phyloP scores from a whole-genome alignment of 169 alveolate genomes.

The Eimeria zaria region DNA sequence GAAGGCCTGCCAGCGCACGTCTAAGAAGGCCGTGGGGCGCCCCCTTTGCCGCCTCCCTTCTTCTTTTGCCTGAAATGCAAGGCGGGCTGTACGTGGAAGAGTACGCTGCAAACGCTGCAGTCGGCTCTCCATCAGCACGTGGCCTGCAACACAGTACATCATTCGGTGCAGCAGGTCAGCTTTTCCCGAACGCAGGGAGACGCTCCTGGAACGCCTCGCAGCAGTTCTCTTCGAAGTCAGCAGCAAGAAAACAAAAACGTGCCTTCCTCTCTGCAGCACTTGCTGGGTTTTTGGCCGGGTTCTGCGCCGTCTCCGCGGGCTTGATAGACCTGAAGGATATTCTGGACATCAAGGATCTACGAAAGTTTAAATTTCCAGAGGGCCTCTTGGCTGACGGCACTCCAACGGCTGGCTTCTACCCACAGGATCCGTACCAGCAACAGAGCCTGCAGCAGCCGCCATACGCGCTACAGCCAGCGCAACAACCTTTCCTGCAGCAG shows the following conservation, averaged over 20 bases:
- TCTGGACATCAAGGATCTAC: not conserved
- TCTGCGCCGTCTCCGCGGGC: not conserved
- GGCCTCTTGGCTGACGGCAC: not conserved
- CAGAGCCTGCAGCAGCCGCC: not conserved
- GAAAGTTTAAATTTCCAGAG: not conserved
- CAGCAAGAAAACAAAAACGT: not conserved
- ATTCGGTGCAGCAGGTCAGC: not conserved
- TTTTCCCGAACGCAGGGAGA: not conserved
- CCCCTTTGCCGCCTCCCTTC: not conserved
- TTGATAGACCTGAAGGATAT: not conserved
- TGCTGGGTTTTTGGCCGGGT: not conserved
- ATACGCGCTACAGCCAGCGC: not conserved
- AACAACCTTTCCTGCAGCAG: not conserved
- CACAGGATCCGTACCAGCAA: not conserved
- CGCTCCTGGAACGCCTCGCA: not conserved
- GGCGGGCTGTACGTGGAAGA: not conserved
- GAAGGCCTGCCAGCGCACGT: constrained; percentile 17
- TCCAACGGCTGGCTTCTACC: not conserved
- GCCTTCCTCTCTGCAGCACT: not conserved
- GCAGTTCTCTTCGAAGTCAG: not conserved
- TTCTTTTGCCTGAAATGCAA: not conserved
- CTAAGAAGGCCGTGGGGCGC: constrained; percentile 3
- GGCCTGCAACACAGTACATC: not conserved
- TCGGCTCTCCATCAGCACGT: not conserved
- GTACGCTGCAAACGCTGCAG: not conserved